A percentile compares a stretch with the other conserved stretches of the same genome.
phyloP scores from a whole-genome alignment of 768 basidiomycete species.

The Panaeolus papilionaceus region DNA sequence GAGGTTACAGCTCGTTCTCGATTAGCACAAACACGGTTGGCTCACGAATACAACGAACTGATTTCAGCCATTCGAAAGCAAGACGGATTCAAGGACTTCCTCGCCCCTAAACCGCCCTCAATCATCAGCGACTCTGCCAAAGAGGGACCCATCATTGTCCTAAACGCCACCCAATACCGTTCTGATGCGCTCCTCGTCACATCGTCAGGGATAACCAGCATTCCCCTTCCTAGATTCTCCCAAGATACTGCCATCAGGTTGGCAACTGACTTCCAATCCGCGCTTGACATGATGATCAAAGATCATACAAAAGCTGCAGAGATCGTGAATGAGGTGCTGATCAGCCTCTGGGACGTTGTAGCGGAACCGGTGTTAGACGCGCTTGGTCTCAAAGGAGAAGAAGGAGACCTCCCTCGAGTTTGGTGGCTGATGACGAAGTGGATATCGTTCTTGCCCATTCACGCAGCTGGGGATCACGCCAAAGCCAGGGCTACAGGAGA shows the following conservation, averaged over 20 bases:
- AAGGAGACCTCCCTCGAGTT: conserved; percentile 21
- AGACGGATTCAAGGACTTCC: conserved; percentile 24
- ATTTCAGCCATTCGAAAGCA: conserved; percentile 1
- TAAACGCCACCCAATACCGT: conserved; percentile 23
- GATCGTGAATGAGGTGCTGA: conserved; percentile 16
- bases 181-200: conserved; percentile 27
- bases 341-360: conserved; percentile 25
- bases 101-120: conserved; percentile 17
- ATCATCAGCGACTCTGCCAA: conserved; percentile 14
- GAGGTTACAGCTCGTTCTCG: neutral
- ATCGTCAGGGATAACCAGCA: conserved; percentile 9
- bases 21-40: neutral
- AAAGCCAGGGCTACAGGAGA: conserved; percentile 19
- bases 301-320: conserved; percentile 15
- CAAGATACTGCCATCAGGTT: neutral
- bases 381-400: conserved; percentile 19
- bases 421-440: conserved; percentile 27
- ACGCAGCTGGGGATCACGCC: conserved; percentile 28
- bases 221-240: conserved; percentile 19
- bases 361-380: conserved; percentile 26
- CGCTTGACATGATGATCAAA: neutral
- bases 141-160: conserved; percentile 23
- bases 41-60: neutral
- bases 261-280: neutral
- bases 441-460: conserved; percentile 22